A percentile compares a stretch with the other conserved stretches of the same genome.
Conservation (phyloP, 192 early-diverging fungal species). For the Backusella westeae region DNA sequence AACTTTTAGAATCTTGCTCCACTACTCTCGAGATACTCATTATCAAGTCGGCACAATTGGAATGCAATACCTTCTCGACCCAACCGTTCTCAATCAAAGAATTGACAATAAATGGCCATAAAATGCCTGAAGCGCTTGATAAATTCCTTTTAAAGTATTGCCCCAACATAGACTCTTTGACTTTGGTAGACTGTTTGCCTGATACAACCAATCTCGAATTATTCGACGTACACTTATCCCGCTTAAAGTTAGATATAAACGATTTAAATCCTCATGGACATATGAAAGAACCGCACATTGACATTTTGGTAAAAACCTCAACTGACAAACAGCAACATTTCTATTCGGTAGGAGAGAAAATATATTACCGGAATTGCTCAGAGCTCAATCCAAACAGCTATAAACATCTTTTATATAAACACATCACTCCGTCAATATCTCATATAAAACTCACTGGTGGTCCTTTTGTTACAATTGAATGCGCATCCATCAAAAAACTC, state of each 20-base stretch:
- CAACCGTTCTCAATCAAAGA: not conserved
- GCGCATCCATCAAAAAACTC: not conserved
- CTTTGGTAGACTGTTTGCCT: not conserved
- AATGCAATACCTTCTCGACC: not conserved
- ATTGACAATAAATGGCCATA: not conserved
- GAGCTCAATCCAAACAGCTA: not conserved
- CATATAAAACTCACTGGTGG: not conserved
- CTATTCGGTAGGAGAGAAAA: not conserved
- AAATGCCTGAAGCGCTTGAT: not conserved
- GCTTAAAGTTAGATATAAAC: not conserved
- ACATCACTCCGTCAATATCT: not conserved
- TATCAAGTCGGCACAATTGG: not conserved
- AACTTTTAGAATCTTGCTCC: not conserved
- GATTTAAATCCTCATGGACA: not conserved
- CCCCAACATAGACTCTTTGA: not conserved
- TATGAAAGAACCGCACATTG: not conserved
- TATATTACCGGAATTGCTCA: not conserved
- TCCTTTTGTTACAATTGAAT: not conserved
- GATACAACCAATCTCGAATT: not conserved
- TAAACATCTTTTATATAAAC: not conserved
- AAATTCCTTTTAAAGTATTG: not conserved
- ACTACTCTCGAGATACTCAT: not conserved
- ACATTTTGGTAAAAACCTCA: constrained; percentile 1
- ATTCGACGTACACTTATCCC: not conserved
- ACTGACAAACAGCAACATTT: not conserved